A percentile compares a stretch with the other conserved stretches of the same genome.
phyloP scores from a whole-genome alignment of 2,329 filamentous ascomycete genomes.

The Hypoxylon rubiginosum region DNA sequence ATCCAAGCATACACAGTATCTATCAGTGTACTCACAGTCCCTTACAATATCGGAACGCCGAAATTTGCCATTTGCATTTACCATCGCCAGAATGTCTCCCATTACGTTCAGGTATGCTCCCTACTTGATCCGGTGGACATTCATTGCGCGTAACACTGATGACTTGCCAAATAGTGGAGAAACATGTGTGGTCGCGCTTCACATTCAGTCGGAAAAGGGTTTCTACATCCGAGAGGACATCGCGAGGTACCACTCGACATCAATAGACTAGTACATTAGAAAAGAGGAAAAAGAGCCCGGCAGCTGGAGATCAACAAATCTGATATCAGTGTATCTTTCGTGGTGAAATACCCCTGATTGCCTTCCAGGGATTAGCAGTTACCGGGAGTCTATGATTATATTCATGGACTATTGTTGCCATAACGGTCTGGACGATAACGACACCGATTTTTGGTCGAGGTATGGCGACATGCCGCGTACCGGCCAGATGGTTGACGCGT shows the following conservation, averaged over 20 bases:
- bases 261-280: background rate
- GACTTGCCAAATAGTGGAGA: background rate
- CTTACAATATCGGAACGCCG: background rate
- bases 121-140: background rate
- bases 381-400: background rate
- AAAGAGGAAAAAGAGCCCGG: background rate
- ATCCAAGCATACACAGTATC: background rate
- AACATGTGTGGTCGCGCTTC: background rate
- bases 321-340: background rate
- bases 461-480: background rate
- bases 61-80: background rate
- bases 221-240: constrained; percentile 6
- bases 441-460: background rate
- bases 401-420: background rate
- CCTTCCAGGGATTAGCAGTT: background rate
- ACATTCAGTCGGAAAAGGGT: background rate
- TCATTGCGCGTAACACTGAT: background rate
- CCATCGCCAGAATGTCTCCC: background rate
- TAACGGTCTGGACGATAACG: background rate
- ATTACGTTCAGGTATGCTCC: background rate
- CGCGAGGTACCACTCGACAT: background rate
- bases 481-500: background rate
- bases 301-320: background rate
- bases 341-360: background rate
- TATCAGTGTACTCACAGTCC: background rate